Evolutionary conservation across 148 eudicot genomes (phyloP).

Genomic region (Fallopia convolvulus): DNA sequence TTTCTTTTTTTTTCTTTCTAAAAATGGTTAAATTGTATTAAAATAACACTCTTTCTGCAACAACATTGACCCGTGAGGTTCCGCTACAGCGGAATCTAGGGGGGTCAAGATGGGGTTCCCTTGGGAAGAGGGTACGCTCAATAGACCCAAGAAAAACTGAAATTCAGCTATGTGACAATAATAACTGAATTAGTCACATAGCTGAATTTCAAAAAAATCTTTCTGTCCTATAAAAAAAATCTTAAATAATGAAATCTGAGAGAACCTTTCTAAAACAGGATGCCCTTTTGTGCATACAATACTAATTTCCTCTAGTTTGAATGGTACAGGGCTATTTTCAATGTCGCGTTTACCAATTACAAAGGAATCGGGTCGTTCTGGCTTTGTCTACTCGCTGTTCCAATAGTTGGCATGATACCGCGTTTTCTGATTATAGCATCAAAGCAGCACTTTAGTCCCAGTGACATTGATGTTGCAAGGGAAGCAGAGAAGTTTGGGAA

Average conservation of each 20-base stretch:
- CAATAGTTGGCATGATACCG: constrained; percentile 57
- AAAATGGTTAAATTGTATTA: not conserved
- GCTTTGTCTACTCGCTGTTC: constrained; percentile 63
- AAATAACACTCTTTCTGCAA: not conserved
- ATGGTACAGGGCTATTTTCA: constrained; percentile 70
- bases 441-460: constrained; percentile 40
- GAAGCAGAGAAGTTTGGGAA: constrained; percentile 77
- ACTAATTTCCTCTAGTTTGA: not conserved
- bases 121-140: too few relatives aligned
- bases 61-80: too few relatives aligned
- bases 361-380: constrained; percentile 38
- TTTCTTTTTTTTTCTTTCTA: not conserved
- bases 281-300: not conserved
- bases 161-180: too few relatives aligned
- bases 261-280: not conserved
- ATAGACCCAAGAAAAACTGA: too few relatives aligned
- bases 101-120: too few relatives aligned
- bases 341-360: constrained; percentile 23
- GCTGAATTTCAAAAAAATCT: too few relatives aligned
- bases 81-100: too few relatives aligned
- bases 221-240: too few relatives aligned
- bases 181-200: too few relatives aligned
- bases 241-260: too few relatives aligned
- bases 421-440: constrained; percentile 59
- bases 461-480: constrained; percentile 71